phyloP scores from a whole-genome alignment of 2,329 filamentous ascomycete genomes.

The Ascochyta koolunga region DNA sequence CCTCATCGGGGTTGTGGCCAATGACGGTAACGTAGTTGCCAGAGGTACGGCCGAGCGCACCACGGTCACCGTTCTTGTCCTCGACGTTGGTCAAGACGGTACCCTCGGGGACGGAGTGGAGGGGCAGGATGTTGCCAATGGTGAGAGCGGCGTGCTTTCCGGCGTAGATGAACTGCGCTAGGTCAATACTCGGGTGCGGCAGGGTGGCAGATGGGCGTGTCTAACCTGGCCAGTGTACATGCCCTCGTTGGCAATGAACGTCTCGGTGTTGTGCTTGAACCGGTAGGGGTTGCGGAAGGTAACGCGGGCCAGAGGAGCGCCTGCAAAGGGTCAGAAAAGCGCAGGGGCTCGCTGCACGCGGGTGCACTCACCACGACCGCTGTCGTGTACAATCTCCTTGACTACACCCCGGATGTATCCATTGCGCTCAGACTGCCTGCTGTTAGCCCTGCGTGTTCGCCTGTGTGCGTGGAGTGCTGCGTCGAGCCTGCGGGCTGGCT shows the following conservation, averaged over 20 bases:
- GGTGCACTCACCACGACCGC: constrained; percentile 78
- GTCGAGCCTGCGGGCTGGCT: background rate
- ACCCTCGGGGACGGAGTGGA: constrained; percentile 95
- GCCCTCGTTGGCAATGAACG: constrained; percentile 99
- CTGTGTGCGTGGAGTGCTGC: background rate
- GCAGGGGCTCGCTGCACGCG: constrained; percentile 9
- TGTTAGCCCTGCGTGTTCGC: constrained; percentile 45
- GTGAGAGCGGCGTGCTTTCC: constrained; percentile 98
- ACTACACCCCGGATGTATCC: constrained; percentile 97
- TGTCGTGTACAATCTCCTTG: constrained; percentile 99
- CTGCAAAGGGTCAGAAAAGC: constrained; percentile 33
- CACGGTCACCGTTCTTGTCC: constrained; percentile 98
- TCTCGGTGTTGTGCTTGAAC: constrained; percentile 97
- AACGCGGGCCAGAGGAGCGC: constrained; percentile 89
- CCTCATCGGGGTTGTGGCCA: constrained; percentile 65
- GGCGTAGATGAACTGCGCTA: constrained; percentile 87
- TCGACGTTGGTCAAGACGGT: constrained; percentile 99
- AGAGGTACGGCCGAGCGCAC: constrained; percentile 92
- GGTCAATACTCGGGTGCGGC: constrained; percentile 13
- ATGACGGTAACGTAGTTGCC: constrained; percentile 93
- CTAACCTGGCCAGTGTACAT: constrained; percentile 95
- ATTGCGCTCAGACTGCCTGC: constrained; percentile 75
- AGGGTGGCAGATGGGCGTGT: constrained; percentile 9
- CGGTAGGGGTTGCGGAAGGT: constrained; percentile 97
- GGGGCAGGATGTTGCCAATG: constrained; percentile 95